Percentiles rank a stretch among this genome's conserved stretches.
These are phyloP conservation scores for Sonneratia caseolaris DNA, from an alignment of 345 rosid genomes.

Conservation along the genomic window DNA sequence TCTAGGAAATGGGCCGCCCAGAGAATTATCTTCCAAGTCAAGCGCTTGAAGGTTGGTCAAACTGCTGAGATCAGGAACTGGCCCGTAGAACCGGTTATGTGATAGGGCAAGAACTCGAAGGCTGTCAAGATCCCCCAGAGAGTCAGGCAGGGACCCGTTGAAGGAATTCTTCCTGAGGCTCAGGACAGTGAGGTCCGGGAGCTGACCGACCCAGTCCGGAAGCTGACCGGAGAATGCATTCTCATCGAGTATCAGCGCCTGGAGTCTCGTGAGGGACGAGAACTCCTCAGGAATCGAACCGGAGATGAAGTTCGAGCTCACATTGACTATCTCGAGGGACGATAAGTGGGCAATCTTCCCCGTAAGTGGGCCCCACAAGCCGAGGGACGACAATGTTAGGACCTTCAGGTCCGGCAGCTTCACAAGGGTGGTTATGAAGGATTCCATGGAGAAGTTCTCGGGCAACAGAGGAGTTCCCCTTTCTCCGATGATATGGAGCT, in stretches of 20 bases:
- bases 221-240: slow-evolving; percentile 62
- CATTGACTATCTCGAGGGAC: slow-evolving; percentile 68
- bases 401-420: slow-evolving; percentile 72
- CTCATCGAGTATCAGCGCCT: slow-evolving; percentile 70
- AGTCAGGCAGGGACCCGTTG: slow-evolving; percentile 63
- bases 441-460: slow-evolving; percentile 59
- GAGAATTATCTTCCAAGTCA: slow-evolving; percentile 73
- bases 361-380: slow-evolving; percentile 84
- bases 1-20: slow-evolving; percentile 66
- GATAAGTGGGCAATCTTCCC: slow-evolving; percentile 55
- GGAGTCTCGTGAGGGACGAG: slow-evolving; percentile 47
- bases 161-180: slow-evolving; percentile 68
- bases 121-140: slow-evolving; percentile 47
- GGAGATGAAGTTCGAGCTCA: slow-evolving; percentile 65
- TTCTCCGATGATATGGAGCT: slow-evolving; percentile 66
- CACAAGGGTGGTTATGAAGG: slow-evolving; percentile 62
- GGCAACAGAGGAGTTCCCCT: slow-evolving; percentile 42
- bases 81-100: slow-evolving; percentile 59
- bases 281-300: slow-evolving; percentile 61
- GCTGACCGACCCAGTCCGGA: slow-evolving; percentile 53
- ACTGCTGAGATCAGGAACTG: slow-evolving; percentile 55
- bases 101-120: slow-evolving; percentile 82
- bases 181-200: slow-evolving; percentile 52
- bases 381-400: slow-evolving; percentile 70
- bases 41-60: slow-evolving; percentile 80